These are phyloP conservation scores for Oryza punctata DNA, from an alignment of 176 grass and related monocot species.

Conservation along the genomic window DNA sequence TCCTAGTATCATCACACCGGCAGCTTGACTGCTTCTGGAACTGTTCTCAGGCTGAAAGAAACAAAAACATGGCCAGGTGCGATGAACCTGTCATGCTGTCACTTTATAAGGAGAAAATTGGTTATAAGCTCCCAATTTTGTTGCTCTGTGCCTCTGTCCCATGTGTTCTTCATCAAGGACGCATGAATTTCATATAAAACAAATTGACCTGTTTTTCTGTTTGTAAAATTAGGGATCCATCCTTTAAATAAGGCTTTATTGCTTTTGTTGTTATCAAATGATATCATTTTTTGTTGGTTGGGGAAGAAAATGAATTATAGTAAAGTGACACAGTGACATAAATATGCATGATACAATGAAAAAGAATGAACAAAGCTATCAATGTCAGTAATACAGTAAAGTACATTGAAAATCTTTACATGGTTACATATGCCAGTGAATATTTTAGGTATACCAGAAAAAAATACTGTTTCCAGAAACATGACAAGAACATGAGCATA, in stretches of 20 bases:
- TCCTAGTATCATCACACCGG: no score
- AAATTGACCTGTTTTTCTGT: not conserved
- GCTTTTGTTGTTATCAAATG: not conserved
- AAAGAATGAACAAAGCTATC: not conserved
- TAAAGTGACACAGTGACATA: not conserved
- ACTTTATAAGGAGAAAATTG: not conserved
- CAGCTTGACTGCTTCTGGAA: not conserved
- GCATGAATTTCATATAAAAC: not conserved
- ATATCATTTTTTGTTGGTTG: not conserved
- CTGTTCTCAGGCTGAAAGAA: not conserved
- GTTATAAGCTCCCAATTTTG: not conserved
- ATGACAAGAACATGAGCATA: not conserved
- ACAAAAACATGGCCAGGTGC: not conserved
- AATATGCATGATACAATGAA: not conserved
- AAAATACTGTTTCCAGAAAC: not conserved
- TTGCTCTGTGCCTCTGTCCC: not conserved
- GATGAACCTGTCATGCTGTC: conserved; percentile 1
- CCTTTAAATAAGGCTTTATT: not conserved
- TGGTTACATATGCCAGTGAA: not conserved
- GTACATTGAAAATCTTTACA: not conserved
- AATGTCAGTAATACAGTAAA: not conserved
- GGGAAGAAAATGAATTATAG: not conserved
- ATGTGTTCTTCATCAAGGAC: not conserved
- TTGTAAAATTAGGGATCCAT: not conserved
- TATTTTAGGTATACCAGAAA: not conserved